Percentiles rank a stretch among this genome's conserved stretches.
Conservation (phyloP, 768 basidiomycete species). For the Neoboletus magnificus region DNA sequence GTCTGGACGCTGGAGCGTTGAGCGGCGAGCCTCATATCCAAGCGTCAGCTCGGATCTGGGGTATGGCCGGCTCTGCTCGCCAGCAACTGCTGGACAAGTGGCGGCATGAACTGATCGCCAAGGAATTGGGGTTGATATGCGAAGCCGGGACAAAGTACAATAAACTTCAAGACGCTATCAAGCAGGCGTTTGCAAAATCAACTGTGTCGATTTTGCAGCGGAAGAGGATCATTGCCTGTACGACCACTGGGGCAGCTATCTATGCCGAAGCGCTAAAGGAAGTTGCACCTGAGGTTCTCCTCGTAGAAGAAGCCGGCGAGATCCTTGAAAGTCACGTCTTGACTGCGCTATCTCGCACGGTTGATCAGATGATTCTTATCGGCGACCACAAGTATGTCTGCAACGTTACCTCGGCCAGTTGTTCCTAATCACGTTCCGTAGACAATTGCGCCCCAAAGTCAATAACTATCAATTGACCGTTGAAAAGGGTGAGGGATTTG, state of each 20-base stretch:
- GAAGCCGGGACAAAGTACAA: constrained; percentile 36
- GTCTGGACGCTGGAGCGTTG: constrained; percentile 45
- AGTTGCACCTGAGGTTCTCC: constrained; percentile 45
- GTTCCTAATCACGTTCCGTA: constrained; percentile 18
- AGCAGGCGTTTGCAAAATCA: constrained; percentile 32
- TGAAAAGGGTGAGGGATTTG: constrained; percentile 66
- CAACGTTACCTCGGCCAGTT: not conserved
- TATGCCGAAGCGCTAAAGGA: constrained; percentile 32
- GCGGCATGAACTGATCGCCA: constrained; percentile 32
- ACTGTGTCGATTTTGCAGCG: constrained; percentile 33
- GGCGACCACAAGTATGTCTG: constrained; percentile 62
- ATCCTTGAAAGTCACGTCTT: constrained; percentile 58
- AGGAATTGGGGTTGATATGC: constrained; percentile 33
- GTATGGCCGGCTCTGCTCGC: constrained; percentile 31
- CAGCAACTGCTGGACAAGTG: constrained; percentile 30
- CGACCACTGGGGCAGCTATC: constrained; percentile 68
- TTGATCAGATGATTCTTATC: constrained; percentile 51
- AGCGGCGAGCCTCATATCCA: constrained; percentile 22
- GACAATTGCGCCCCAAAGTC: constrained; percentile 71
- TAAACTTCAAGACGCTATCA: constrained; percentile 29
- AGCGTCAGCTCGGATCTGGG: constrained; percentile 37
- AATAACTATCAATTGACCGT: constrained; percentile 61
- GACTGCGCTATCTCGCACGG: constrained; percentile 47
- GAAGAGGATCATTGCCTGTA: constrained; percentile 64
- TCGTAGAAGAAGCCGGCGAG: constrained; percentile 44